phyloP scores from a whole-genome alignment of 2,329 filamentous ascomycete species.

The Alternaria ventricosa region DNA sequence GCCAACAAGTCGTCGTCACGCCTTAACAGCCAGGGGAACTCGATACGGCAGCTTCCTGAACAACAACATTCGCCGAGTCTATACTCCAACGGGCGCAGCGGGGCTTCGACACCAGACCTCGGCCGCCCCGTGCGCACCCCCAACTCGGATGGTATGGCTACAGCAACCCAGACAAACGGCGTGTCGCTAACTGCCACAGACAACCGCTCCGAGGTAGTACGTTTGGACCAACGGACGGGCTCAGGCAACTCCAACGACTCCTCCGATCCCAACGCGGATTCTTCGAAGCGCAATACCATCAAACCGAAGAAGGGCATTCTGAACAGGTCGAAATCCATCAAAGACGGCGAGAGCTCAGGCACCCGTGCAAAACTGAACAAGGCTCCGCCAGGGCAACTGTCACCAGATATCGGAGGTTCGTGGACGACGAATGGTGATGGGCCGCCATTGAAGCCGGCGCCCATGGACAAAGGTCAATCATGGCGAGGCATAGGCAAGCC shows the following conservation, averaged over 20 bases:
- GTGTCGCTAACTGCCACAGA: conserved; percentile 28
- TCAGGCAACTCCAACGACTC: conserved; percentile 40
- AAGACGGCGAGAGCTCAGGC: conserved; percentile 48
- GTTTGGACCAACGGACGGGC: conserved; percentile 35
- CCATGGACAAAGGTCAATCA: conserved; percentile 70
- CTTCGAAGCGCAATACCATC: conserved; percentile 28
- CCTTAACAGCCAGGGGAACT: conserved; percentile 45
- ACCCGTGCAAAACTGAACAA: conserved; percentile 42
- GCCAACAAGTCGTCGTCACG: conserved; percentile 56
- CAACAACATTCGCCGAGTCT: conserved; percentile 38
- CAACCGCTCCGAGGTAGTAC: conserved; percentile 39
- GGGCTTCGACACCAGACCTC: conserved; percentile 58
- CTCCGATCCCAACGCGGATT: conserved; percentile 26
- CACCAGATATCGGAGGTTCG: conserved; percentile 35
- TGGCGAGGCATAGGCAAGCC: conserved; percentile 63
- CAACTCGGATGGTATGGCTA: conserved; percentile 43
- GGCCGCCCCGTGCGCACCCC: conserved; percentile 47
- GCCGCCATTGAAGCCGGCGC: conserved; percentile 66
- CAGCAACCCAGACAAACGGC: background rate
- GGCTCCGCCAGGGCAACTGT: conserved; percentile 38
- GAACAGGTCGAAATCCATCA: conserved; percentile 53
- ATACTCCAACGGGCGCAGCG: conserved; percentile 52
- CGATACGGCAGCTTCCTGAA: conserved; percentile 43
- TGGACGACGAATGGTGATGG: conserved; percentile 47
- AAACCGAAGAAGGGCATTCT: conserved; percentile 49